A percentile compares a stretch with the other conserved stretches of the same genome.
phyloP scores from a whole-genome alignment of 805 yeast genomes.

The Ascoidea rubescens region DNA sequence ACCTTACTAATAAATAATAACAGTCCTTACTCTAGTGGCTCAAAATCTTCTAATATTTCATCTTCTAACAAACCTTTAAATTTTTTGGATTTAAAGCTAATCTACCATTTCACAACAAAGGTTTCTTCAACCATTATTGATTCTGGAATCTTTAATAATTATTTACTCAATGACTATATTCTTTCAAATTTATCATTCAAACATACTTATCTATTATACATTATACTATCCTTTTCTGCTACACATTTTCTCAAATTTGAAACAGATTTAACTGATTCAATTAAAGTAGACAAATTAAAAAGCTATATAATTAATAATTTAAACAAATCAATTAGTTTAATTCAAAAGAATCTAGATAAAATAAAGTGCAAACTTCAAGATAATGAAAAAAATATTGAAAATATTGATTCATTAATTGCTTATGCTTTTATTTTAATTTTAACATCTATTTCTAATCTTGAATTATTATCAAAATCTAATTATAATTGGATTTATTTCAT shows the following conservation, averaged over 20 bases:
- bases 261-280: conserved; percentile 19
- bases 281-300: no score
- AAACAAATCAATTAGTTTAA: neutral
- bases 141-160: conserved; percentile 77
- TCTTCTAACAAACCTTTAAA: conserved; percentile 23
- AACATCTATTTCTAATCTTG: conserved; percentile 74
- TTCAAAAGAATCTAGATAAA: neutral
- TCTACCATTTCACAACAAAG: conserved; percentile 76
- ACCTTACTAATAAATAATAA: no score
- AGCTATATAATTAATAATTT: neutral
- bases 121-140: conserved; percentile 82
- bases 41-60: no score
- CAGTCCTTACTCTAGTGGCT: neutral
- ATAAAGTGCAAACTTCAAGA: neutral
- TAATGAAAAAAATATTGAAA: conserved; percentile 28
- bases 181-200: conserved; percentile 71
- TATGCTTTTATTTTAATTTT: conserved; percentile 78
- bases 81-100: conserved; percentile 63
- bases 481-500: conserved; percentile 96
- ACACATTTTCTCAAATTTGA: conserved; percentile 76
- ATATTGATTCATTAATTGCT: conserved; percentile 88
- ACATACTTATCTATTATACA: conserved; percentile 85
- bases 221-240: conserved; percentile 81
- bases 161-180: conserved; percentile 79
- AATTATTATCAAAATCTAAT: conserved; percentile 52